Base-by-base conservation (phyloP, 176 grass and related monocot genomes). In the Poa annua region DNA sequence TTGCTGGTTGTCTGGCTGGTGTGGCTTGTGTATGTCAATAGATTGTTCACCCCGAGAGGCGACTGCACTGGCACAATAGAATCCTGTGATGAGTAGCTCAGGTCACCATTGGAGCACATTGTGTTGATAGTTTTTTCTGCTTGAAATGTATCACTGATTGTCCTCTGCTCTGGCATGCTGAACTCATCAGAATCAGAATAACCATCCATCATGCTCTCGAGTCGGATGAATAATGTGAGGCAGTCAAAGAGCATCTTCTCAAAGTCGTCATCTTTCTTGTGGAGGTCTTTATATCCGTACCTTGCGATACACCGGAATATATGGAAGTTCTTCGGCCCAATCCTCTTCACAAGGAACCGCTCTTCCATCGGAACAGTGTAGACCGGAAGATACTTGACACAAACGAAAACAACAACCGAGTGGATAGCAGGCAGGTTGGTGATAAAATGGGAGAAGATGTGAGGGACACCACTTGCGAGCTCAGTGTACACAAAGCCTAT, bases 391-490 rank as follows among this genome's bases (percentile, higher is more conserved):
- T 98, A 98, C 85, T 98, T 98, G 79, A 98, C 84, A 73, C 96
- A 98, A 5, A 98, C 91, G 4, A 98, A 98, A 17, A 96, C 93
- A 2, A 96, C 90, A 11, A 98, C 96, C 1, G 96, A 96, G 77
- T 98, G 96, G 78, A 95, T 95, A 14, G 96, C 96, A 8, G 96
- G 96, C n/a, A 98, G 84, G 87, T 98, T 95, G 32, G 96, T 98
- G 54, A 98, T 92, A 74, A 98, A 98, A 85, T 98, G 96, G 8
- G 96, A 96, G 81, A 98, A 98, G 61, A 98, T 98, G 66, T 86
- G 90, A 8, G 96, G 96, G 13, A 98, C 96, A 0, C 96, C 96
- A 11, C 91, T 95, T 14, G 96, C 96, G n/a, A 99, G 93, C 70
- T 99, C 96, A 11, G 89, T 99, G 85, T 94, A 99, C 53, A 96